Evolutionary conservation across 1,284 basidiomycete species (phyloP).

Genomic region (Moesziomyces antarcticus): DNA sequence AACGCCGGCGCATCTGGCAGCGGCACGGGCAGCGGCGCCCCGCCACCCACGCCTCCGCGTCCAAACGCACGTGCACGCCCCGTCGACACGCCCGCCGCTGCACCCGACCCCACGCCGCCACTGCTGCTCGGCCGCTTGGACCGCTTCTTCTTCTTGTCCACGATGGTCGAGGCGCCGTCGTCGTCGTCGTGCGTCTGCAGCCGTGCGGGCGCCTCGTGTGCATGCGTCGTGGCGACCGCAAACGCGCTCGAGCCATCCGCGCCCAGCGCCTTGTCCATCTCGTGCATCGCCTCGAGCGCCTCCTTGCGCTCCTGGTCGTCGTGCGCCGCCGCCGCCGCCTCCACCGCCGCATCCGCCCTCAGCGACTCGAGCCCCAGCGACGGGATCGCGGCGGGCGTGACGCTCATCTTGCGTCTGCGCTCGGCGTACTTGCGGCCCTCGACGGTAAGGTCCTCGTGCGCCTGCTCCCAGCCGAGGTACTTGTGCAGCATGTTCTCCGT

Average conservation of each 20-base stretch:
- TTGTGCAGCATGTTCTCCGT: constrained; percentile 33
- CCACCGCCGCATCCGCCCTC: not conserved
- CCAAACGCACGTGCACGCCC: constrained; percentile 15
- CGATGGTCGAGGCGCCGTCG: constrained; percentile 1
- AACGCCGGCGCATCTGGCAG: constrained; percentile 25
- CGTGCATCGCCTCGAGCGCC: not conserved
- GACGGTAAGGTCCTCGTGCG: constrained; percentile 47
- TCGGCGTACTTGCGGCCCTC: constrained; percentile 51
- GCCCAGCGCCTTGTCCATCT: not conserved
- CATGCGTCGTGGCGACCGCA: constrained; percentile 18
- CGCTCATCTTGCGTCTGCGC: constrained; percentile 43
- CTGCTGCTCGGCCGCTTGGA: constrained; percentile 32
- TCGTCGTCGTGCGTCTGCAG: constrained; percentile 22
- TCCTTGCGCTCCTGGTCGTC: constrained; percentile 1
- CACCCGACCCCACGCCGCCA: constrained; percentile 11
- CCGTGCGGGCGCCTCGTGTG: constrained; percentile 42
- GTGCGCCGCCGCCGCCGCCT: not conserved
- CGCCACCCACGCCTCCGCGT: constrained; percentile 10
- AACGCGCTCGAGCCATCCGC: constrained; percentile 3
- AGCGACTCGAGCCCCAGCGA: constrained; percentile 16
- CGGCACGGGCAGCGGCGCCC: constrained; percentile 1
- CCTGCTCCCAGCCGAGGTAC: constrained; percentile 48
- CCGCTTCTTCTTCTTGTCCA: constrained; percentile 23
- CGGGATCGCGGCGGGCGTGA: constrained; percentile 11
- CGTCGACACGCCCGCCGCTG: not conserved